Evolutionary conservation across 2,329 filamentous ascomycete genomes (phyloP), one percentile per base, ranked within the genome.

Genomic region (Akanthomyces muscarius): DNA sequence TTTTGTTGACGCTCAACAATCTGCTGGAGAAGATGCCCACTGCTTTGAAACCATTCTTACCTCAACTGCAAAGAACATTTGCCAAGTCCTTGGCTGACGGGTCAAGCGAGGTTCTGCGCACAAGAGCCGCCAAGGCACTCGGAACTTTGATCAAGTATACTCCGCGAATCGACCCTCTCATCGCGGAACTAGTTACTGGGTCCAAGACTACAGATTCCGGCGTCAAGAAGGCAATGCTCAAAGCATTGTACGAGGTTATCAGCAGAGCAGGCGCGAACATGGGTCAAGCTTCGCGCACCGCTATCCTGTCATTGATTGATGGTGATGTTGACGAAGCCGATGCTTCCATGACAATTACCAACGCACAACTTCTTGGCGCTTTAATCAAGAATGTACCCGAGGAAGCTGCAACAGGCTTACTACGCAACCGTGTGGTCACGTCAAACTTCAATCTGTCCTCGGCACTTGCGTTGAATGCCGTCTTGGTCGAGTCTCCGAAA

Each of bases 101-200:
- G 0, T 91, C 92, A 0, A 98, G 94, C 74, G 94, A 98, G 68
- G 81, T 93, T 23, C 79, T 99, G 64, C 87, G 96, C 67, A 89
- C 88, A 64, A 86, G 96, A 68, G 95, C 96, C 59, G 95, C 95
- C 44, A 96, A 95, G 78, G 95, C 95, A 54, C 79, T 99, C 55
- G 95, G 96, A 64, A 98, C 94, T 11, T 78, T 99, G 65, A 99
- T 99, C 78, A 97, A 93, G 65, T 86, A 97, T 71, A 98, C 94
- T 0, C 94, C 95, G 30, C 88, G 96, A 71, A 91, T 99, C 28
- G 96, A 99, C 75, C 95, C 96, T 57, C 83, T 99, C 61, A 96
- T 99, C 67, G 80, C 85, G 65, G 95, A 99, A 77, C 83, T 99
- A 54, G 92, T 98, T 23, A 90, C 95, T n/a, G 95, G 95, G 53